These are phyloP conservation scores for Xanthoconium stramineum DNA, from an alignment of 768 basidiomycete genomes.

Conservation along the genomic window DNA sequence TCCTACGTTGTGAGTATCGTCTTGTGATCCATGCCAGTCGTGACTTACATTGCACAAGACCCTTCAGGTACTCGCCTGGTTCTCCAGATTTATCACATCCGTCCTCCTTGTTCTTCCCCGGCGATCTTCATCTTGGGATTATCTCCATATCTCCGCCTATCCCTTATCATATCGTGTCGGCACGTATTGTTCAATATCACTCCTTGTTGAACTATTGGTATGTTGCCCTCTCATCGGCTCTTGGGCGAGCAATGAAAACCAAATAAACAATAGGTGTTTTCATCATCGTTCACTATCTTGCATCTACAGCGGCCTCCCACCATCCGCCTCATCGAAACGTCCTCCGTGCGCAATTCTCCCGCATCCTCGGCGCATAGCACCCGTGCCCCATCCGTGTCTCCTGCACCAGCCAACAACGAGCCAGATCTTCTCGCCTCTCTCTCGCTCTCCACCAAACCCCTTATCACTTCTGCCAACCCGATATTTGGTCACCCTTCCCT, in stretches of 20 bases:
- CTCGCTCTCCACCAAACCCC: slow-evolving; percentile 62
- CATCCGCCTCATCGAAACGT: slow-evolving; percentile 66
- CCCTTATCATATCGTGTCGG: slow-evolving; percentile 35
- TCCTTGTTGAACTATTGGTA: slow-evolving; percentile 57
- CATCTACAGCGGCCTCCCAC: slow-evolving; percentile 66
- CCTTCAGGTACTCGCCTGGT: slow-evolving; percentile 60
- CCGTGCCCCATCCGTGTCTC: slow-evolving; percentile 28
- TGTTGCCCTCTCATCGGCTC: slow-evolving; percentile 22
- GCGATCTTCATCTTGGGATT: slow-evolving; percentile 40
- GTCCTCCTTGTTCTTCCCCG: slow-evolving; percentile 41
- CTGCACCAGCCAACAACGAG: slow-evolving; percentile 33
- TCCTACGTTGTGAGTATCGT: slow-evolving; percentile 54
- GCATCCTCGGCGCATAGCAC: slow-evolving; percentile 18
- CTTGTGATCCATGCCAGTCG: background rate
- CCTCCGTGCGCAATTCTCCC: slow-evolving; percentile 43
- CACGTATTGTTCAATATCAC: slow-evolving; percentile 45
- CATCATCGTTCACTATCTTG: slow-evolving; percentile 51
- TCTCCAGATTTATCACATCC: slow-evolving; percentile 50
- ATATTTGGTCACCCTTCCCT: slow-evolving; percentile 74
- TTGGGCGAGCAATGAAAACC: background rate
- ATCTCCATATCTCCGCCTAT: slow-evolving; percentile 34
- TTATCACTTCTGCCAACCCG: slow-evolving; percentile 46
- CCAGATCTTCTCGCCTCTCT: slow-evolving; percentile 62
- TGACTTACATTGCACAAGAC: slow-evolving; percentile 37
- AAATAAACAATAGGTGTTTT: slow-evolving; percentile 43